Evolutionary conservation across 1,284 basidiomycete genomes (phyloP).

Genomic region (Leccinum cinnamomeum): DNA sequence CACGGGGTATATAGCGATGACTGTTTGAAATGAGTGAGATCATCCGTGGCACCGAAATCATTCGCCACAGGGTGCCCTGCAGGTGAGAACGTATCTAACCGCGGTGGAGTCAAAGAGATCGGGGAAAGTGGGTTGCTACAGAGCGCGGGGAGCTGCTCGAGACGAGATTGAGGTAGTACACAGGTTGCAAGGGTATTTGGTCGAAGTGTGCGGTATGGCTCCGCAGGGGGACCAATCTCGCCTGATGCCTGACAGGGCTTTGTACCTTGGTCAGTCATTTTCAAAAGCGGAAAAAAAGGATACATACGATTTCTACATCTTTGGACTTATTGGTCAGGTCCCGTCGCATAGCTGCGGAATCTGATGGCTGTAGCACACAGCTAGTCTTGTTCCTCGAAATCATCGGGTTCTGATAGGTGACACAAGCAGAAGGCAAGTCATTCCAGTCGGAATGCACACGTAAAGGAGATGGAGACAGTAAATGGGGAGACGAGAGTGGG

Average conservation of each 20-base stretch:
- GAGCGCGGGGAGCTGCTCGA: slow-evolving; percentile 6
- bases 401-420: neutral
- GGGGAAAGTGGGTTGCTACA: slow-evolving; percentile 8
- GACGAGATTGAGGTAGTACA: neutral
- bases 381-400: neutral
- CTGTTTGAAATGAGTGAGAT: slow-evolving; percentile 4
- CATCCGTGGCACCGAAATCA: neutral
- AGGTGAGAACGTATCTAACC: neutral
- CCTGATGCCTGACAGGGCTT: slow-evolving; percentile 11
- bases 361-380: neutral
- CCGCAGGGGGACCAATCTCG: slow-evolving; percentile 1
- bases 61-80: neutral
- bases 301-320: slow-evolving; percentile 19
- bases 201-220: neutral
- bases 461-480: slow-evolving; percentile 11
- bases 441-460: neutral
- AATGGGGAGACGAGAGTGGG: slow-evolving; percentile 9
- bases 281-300: neutral
- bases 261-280: neutral
- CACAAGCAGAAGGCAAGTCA: neutral
- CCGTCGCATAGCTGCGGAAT: slow-evolving; percentile 1
- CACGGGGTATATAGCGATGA: slow-evolving; percentile 6
- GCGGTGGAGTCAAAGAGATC: neutral
- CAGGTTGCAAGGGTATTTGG: neutral
- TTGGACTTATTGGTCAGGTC: slow-evolving; percentile 4